Evolutionary conservation across 805 yeast genomes (phyloP).

Genomic region (Candida parachauliodes): DNA sequence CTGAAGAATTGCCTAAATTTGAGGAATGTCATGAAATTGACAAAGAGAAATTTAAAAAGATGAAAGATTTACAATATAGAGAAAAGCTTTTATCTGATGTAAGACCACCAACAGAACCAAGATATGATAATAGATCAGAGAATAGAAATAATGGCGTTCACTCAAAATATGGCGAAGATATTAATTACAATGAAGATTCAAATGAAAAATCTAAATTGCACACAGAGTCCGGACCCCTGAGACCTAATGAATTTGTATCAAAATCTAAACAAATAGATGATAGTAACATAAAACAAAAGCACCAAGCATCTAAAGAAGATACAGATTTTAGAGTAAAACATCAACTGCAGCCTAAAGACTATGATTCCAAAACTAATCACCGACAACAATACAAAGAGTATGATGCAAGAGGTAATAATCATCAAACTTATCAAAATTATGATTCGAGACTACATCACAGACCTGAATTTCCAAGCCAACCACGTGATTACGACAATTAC

Average conservation of each 20-base stretch:
- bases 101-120: conserved; percentile 6
- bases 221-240: too few species aligned
- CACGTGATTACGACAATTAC: not conserved
- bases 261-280: not conserved
- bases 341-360: not conserved
- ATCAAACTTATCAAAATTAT: too few species aligned
- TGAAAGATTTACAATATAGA: conserved; percentile 19
- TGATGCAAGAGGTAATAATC: too few species aligned
- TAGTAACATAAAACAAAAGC: not conserved
- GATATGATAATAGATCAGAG: conserved; percentile 6
- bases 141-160: not conserved
- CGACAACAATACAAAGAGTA: too few species aligned
- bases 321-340: too few species aligned
- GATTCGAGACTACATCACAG: not conserved
- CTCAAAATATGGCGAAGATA: conserved; percentile 4
- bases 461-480: not conserved
- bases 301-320: not conserved
- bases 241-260: not conserved
- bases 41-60: conserved; percentile 52
- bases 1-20: conserved; percentile 56
- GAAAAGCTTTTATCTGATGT: conserved; percentile 4
- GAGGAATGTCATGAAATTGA: conserved; percentile 92
- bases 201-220: too few species aligned
- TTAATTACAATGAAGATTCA: not conserved
- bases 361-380: conserved; percentile 2